Percentiles rank a stretch among this genome's conserved stretches.
Conservation (phyloP, 192 early-diverging fungal species). For the Podila epigama region DNA sequence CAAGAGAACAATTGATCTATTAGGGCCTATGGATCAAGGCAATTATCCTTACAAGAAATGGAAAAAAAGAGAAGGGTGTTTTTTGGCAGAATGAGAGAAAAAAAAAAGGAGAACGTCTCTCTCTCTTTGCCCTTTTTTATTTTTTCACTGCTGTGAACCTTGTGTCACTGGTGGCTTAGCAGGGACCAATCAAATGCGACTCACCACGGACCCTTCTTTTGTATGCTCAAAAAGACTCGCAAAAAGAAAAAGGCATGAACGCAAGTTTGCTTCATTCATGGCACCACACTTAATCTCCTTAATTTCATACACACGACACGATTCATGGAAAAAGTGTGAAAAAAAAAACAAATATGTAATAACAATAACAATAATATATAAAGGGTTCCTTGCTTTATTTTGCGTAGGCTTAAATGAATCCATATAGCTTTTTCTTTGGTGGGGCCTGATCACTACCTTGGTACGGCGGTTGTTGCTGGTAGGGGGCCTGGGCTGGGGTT, state of each 20-base stretch:
- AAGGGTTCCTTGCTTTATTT: not conserved
- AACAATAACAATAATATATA: not conserved
- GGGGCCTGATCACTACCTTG: constrained; percentile 1
- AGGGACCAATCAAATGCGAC: too few species aligned
- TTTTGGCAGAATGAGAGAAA: constrained; percentile 2
- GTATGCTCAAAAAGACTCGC: not conserved
- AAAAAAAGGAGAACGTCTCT: not conserved
- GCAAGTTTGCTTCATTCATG: not conserved
- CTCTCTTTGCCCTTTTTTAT: not conserved
- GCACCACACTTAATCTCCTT: too few species aligned
- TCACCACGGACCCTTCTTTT: not conserved
- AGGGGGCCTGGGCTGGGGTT: constrained; percentile 8
- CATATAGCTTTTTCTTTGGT: constrained; percentile 31
- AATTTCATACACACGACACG: too few species aligned
- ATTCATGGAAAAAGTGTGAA: too few species aligned
- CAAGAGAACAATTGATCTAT: too few species aligned
- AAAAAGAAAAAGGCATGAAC: not conserved
- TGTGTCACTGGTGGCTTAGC: too few species aligned
- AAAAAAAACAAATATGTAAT: not conserved
- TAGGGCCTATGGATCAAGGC: too few species aligned
- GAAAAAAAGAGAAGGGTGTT: too few species aligned
- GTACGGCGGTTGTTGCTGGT: not conserved
- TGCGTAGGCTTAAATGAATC: constrained; percentile 17
- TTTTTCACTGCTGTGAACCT: too few species aligned
- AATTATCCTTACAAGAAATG: too few species aligned